Percentiles rank a stretch among this genome's conserved stretches.
Conservation (phyloP, 1,284 basidiomycete species). For the Malassezia restricta region DNA sequence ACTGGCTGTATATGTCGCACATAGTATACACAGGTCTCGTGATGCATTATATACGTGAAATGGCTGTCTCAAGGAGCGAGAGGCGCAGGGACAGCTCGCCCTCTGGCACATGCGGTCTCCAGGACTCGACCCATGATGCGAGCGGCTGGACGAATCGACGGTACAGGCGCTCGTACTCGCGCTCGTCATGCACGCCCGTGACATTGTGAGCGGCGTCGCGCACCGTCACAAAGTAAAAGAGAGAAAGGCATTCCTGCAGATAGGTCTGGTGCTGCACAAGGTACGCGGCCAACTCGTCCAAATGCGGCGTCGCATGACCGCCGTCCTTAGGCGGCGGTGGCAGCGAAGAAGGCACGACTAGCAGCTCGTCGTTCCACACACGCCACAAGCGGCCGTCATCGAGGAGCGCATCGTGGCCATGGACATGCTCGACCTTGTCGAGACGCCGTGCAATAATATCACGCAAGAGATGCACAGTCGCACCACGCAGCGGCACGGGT, state of each 20-base stretch:
- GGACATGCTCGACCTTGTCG: neutral
- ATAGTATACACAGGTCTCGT: neutral
- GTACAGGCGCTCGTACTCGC: neutral
- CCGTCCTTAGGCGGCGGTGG: neutral
- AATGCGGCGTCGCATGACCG: neutral
- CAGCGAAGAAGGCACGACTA: neutral
- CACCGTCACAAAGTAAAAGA: slow-evolving; percentile 11
- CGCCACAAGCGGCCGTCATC: slow-evolving; percentile 10
- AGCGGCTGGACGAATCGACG: slow-evolving; percentile 8
- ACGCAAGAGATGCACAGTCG: slow-evolving; percentile 9
- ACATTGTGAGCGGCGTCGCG: slow-evolving; percentile 9
- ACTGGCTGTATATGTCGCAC: neutral
- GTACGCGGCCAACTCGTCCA: neutral
- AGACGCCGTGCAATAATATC: neutral
- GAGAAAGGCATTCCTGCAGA: slow-evolving; percentile 11
- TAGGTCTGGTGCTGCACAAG: slow-evolving; percentile 5
- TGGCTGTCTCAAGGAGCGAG: neutral
- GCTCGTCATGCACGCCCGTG: slow-evolving; percentile 3
- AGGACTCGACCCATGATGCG: neutral
- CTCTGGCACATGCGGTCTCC: slow-evolving; percentile 1
- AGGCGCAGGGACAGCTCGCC: neutral
- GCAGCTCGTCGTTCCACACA: slow-evolving; percentile 1
- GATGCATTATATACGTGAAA: neutral
- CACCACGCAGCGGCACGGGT: slow-evolving; percentile 5
- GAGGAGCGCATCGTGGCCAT: neutral